phyloP scores from a whole-genome alignment of 495 filamentous ascomycete species.

The Parathielavia appendiculata region DNA sequence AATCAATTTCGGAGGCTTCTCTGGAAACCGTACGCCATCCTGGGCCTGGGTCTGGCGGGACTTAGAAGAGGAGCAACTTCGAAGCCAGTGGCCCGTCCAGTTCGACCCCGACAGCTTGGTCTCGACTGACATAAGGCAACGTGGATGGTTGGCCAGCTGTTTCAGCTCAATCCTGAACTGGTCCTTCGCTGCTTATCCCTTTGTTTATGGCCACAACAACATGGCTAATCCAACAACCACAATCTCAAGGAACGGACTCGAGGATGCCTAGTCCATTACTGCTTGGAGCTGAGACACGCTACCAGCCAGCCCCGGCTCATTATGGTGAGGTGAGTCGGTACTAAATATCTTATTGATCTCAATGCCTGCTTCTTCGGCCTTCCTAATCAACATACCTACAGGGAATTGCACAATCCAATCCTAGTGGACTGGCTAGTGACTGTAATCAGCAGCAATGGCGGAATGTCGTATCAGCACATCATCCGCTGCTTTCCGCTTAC shows the following conservation, averaged over 20 bases:
- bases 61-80: neutral
- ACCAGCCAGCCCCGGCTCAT: neutral
- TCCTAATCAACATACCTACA: neutral
- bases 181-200: neutral
- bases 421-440: too few species aligned
- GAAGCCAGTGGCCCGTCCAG: neutral
- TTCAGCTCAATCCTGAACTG: neutral
- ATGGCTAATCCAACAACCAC: neutral
- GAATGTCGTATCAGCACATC: neutral
- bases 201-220: neutral
- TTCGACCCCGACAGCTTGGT: slow-evolving; percentile 1
- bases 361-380: too few species aligned
- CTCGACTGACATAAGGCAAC: neutral
- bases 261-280: neutral
- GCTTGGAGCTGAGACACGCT: neutral
- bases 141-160: neutral
- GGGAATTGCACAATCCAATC: neutral
- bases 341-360: too few species aligned
- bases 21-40: neutral
- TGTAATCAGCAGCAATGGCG: neutral
- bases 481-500: neutral
- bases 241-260: neutral
- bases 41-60: neutral
- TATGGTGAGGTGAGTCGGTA: too few species aligned
- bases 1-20: neutral